Percentiles rank a stretch among this genome's conserved stretches.
Conservation (phyloP, 1,139 yeast species). For the Geotrichum reessii region DNA sequence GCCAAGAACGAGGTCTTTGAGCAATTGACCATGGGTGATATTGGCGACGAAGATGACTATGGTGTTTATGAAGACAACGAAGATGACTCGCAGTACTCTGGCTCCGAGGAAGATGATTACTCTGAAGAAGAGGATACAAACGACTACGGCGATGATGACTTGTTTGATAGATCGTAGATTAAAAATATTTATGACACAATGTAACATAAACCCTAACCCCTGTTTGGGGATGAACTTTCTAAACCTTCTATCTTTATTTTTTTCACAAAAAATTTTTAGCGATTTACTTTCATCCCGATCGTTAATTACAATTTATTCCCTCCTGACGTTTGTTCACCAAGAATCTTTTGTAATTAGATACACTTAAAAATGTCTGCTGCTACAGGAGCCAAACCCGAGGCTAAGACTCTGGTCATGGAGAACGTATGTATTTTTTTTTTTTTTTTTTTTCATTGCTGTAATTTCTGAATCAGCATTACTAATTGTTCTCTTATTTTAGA, state of each 20-base stretch:
- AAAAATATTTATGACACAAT: background rate
- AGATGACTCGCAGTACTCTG: slow-evolving; percentile 32
- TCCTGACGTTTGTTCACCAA: background rate
- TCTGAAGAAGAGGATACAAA: slow-evolving; percentile 28
- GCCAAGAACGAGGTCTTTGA: slow-evolving; percentile 81
- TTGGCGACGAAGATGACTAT: slow-evolving; percentile 35
- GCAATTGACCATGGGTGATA: slow-evolving; percentile 22
- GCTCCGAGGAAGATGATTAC: slow-evolving; percentile 30
- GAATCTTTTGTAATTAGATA: background rate
- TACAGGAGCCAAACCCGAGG: slow-evolving; percentile 22
- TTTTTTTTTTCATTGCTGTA: background rate
- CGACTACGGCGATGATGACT: slow-evolving; percentile 37
- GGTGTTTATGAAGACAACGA: slow-evolving; percentile 25
- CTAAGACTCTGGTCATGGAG: slow-evolving; percentile 40
- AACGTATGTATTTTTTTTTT: slow-evolving; percentile 31
- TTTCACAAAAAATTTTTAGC: background rate
- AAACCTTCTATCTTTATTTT: background rate
- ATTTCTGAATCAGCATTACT: background rate
- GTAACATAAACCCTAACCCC: background rate
- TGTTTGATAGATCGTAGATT: slow-evolving; percentile 44
- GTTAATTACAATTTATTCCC: background rate
- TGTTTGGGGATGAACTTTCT: background rate
- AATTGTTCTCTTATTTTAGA: slow-evolving; percentile 33
- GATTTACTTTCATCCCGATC: background rate
- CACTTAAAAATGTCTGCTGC: slow-evolving; percentile 15